phyloP scores from a whole-genome alignment of 2,329 filamentous ascomycete species.

The Aaosphaeria pasadenensis region DNA sequence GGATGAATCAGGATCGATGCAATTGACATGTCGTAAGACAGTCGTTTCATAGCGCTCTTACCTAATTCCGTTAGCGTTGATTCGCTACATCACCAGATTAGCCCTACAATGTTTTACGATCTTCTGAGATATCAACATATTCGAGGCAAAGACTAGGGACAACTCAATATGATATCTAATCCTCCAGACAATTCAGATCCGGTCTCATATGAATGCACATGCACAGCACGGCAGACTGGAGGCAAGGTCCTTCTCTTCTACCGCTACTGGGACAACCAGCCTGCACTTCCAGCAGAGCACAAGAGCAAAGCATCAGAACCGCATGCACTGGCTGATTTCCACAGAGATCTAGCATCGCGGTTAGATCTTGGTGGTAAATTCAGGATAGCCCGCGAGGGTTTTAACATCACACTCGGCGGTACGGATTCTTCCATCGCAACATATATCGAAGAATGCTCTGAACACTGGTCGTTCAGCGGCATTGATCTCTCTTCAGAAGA shows the following conservation, averaged over 20 bases:
- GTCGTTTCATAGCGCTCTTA: too few species aligned
- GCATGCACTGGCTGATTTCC: slow-evolving; percentile 11
- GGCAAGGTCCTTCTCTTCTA: slow-evolving; percentile 19
- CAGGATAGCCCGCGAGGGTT: slow-evolving; percentile 19
- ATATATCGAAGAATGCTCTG: slow-evolving; percentile 13
- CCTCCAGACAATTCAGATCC: slow-evolving; percentile 12
- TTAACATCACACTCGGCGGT: slow-evolving; percentile 21
- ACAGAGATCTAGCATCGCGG: slow-evolving; percentile 6
- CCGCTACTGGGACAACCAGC: slow-evolving; percentile 18
- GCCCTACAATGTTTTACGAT: too few species aligned
- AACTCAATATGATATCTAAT: background rate
- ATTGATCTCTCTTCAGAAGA: slow-evolving; percentile 8
- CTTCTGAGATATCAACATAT: too few species aligned
- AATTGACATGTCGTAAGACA: too few species aligned
- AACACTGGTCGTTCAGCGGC: slow-evolving; percentile 19
- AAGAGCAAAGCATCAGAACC: slow-evolving; percentile 2
- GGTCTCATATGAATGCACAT: slow-evolving; percentile 15
- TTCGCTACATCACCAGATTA: background rate
- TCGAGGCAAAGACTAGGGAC: too few species aligned
- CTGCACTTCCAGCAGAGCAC: slow-evolving; percentile 8
- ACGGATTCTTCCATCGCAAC: slow-evolving; percentile 6
- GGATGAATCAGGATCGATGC: too few species aligned
- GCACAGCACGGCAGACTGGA: slow-evolving; percentile 7
- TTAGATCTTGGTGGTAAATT: slow-evolving; percentile 16
- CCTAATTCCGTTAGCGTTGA: too few species aligned